These are phyloP conservation scores for Schwanniomyces pseudopolymorphus DNA, from an alignment of 805 yeast genomes.

Conservation along the genomic window DNA sequence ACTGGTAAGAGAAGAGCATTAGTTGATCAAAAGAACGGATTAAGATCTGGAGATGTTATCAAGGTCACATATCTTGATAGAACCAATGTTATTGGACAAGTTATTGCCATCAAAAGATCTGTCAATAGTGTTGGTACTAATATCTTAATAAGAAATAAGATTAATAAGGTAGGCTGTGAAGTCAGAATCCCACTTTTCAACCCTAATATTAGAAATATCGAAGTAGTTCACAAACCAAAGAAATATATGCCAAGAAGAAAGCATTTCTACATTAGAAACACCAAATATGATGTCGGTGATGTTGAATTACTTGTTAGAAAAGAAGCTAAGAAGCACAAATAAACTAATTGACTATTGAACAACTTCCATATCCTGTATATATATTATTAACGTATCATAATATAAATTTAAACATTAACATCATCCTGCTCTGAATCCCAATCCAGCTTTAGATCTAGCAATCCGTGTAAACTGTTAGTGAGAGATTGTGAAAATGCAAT, in stretches of 20 bases:
- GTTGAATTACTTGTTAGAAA: slow-evolving; percentile 43
- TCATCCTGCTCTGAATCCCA: background rate
- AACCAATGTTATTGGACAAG: slow-evolving; percentile 73
- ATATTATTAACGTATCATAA: background rate
- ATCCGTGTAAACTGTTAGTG: background rate
- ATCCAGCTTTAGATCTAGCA: background rate
- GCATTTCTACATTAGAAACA: slow-evolving; percentile 85
- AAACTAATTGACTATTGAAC: background rate
- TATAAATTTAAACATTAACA: background rate
- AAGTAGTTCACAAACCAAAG: slow-evolving; percentile 70
- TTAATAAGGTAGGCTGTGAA: slow-evolving; percentile 84
- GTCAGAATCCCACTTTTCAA: slow-evolving; percentile 76
- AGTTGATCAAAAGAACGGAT: slow-evolving; percentile 28
- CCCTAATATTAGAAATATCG: slow-evolving; percentile 76
- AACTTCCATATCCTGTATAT: background rate
- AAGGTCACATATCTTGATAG: slow-evolving; percentile 69
- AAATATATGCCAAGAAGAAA: slow-evolving; percentile 75
- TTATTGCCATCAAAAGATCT: slow-evolving; percentile 69
- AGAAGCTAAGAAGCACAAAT: slow-evolving; percentile 8
- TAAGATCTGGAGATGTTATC: slow-evolving; percentile 81
- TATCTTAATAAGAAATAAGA: slow-evolving; percentile 77
- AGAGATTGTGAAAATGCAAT: slow-evolving; percentile 8
- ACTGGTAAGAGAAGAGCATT: slow-evolving; percentile 47
- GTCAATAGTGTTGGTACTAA: slow-evolving; percentile 66
- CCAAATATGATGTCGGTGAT: slow-evolving; percentile 74